phyloP scores from a whole-genome alignment of 306 rosid species.

The Carpinus fangiana region DNA sequence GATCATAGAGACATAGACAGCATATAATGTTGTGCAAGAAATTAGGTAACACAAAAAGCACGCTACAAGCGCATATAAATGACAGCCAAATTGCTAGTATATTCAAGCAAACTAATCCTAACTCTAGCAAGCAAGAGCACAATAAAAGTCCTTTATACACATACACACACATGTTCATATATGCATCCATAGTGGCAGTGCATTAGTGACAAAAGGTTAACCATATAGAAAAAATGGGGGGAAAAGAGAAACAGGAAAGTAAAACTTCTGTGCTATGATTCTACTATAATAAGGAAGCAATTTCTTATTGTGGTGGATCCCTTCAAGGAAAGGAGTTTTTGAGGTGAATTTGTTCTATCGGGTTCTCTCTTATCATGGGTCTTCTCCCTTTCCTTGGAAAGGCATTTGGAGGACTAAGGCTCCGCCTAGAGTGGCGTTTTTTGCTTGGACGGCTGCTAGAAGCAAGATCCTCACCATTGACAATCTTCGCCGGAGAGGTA shows the following conservation, averaged over 20 bases:
- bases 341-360: too few relatives aligned
- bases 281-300: neutral
- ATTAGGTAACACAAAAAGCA: neutral
- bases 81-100: neutral
- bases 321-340: too few relatives aligned
- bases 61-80: too few relatives aligned
- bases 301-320: too few relatives aligned
- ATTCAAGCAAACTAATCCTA: neutral
- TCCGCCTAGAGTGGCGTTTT: too few relatives aligned
- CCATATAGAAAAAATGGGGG: neutral
- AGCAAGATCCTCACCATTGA: too few relatives aligned
- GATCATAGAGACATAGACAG: neutral
- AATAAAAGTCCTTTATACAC: neutral
- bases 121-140: neutral
- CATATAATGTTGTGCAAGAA: neutral
- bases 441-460: too few relatives aligned
- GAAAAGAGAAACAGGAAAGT: neutral
- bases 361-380: too few relatives aligned
- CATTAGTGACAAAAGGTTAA: too few relatives aligned
- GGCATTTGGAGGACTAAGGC: too few relatives aligned
- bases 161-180: neutral
- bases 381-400: too few relatives aligned
- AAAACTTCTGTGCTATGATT: neutral
- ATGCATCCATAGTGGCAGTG: neutral
- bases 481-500: too few relatives aligned